Conservation (phyloP, 371 early-diverging fungal genomes). For the Mucor lusitanicus region DNA sequence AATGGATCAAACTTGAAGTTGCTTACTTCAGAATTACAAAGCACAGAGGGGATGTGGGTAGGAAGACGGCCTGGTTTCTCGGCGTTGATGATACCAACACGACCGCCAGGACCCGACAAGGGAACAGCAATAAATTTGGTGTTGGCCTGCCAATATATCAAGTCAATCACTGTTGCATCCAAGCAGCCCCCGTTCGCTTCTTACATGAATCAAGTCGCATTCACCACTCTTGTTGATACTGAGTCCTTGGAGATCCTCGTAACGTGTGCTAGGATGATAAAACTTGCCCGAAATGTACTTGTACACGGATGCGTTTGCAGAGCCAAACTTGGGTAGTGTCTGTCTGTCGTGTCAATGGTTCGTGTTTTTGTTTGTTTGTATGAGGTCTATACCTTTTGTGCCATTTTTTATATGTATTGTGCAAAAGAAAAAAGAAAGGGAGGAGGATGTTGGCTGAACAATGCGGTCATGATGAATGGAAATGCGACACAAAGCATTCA, state of each 20-base stretch:
- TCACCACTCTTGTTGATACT: constrained; percentile 71
- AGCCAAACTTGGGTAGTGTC: constrained; percentile 30
- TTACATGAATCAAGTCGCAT: constrained; percentile 62
- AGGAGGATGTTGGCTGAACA: neutral
- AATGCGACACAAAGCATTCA: neutral
- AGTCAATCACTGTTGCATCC: neutral
- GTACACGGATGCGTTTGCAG: constrained; percentile 44
- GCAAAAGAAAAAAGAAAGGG: neutral
- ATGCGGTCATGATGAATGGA: neutral
- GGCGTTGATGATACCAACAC: constrained; percentile 70
- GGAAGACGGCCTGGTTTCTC: constrained; percentile 72
- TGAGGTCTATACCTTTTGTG: neutral
- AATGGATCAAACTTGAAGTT: constrained; percentile 77
- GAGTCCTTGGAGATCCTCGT: constrained; percentile 65
- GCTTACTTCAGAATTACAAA: constrained; percentile 58
- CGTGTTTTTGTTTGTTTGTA: neutral
- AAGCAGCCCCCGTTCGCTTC: neutral
- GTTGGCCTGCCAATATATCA: constrained; percentile 51
- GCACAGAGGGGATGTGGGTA: constrained; percentile 57
- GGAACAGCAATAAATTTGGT: constrained; percentile 69
- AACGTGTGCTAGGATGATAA: constrained; percentile 64
- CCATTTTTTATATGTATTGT: neutral
- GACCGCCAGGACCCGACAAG: constrained; percentile 80
- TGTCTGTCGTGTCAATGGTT: neutral
- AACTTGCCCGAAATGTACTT: constrained; percentile 70